Conservation (phyloP, 192 early-diverging fungal species). For the Haplosporangium gracile region DNA sequence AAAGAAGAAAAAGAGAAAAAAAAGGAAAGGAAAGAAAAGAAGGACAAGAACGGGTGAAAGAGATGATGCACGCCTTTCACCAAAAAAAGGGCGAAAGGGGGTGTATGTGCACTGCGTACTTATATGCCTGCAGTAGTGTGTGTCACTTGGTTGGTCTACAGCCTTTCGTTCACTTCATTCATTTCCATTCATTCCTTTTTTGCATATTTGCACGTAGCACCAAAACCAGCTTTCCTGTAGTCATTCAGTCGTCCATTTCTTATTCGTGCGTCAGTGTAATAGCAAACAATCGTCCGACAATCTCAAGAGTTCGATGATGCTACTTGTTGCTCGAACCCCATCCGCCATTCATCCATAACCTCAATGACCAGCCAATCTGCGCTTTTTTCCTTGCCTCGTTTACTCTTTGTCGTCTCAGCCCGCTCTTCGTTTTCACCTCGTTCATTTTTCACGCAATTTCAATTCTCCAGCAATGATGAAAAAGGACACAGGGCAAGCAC, state of each 20-base stretch:
- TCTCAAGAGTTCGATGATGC: neutral
- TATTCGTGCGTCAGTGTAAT: neutral
- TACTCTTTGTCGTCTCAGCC: neutral
- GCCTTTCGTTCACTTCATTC: neutral
- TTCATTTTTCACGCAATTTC: neutral
- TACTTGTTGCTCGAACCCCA: slow-evolving; percentile 2
- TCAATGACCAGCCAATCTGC: neutral
- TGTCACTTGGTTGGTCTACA: neutral
- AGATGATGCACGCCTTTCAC: neutral
- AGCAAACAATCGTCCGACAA: neutral
- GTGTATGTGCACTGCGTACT: neutral
- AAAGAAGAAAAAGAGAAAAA: neutral
- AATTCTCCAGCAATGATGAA: neutral
- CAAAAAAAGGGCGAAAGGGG: neutral
- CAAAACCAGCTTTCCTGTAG: neutral
- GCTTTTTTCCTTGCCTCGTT: neutral
- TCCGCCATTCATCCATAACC: neutral
- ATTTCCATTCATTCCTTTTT: neutral
- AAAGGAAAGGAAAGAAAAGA: neutral
- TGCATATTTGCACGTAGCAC: neutral
- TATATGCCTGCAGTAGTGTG: neutral
- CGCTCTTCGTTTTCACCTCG: neutral
- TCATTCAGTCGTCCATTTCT: neutral
- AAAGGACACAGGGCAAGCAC: neutral
- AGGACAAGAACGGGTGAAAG: neutral